Evolutionary conservation across 2,329 filamentous ascomycete species (phyloP).

Genomic region (Cladophialophora psammophila): DNA sequence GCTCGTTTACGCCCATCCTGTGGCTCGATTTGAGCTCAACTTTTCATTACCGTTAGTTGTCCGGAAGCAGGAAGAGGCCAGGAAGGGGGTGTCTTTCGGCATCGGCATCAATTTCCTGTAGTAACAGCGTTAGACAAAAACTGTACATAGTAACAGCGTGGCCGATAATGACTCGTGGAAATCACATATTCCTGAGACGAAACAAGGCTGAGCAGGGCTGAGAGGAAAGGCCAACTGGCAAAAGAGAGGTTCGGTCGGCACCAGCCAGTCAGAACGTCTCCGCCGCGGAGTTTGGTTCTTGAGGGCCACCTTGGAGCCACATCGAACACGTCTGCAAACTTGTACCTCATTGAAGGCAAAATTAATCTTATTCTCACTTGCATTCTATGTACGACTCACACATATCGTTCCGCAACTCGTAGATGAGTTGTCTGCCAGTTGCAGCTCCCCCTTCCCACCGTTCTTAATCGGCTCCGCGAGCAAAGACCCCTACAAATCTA

Average conservation of each 20-base stretch:
- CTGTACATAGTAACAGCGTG: conserved; percentile 42
- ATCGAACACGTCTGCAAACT: conserved; percentile 10
- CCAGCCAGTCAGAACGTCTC: conserved; percentile 21
- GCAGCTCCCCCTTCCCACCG: not conserved
- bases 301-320: too few relatives aligned
- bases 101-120: conserved; percentile 96
- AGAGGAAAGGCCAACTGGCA: conserved; percentile 24
- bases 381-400: not conserved
- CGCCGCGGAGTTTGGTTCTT: conserved; percentile 15
- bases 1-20: conserved; percentile 91
- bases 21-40: conserved; percentile 93
- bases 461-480: not conserved
- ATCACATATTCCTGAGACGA: not conserved
- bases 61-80: conserved; percentile 81
- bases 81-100: conserved; percentile 94
- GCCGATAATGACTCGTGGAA: conserved; percentile 23
- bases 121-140: conserved; percentile 24
- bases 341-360: not conserved
- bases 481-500: not conserved
- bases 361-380: not conserved
- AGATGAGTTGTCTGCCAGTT: not conserved
- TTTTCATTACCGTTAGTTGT: conserved; percentile 86
- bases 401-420: not conserved
- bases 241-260: conserved; percentile 1
- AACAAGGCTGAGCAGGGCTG: conserved; percentile 1